Evolutionary conservation across 768 basidiomycete species (phyloP), one percentile per base, ranked within the genome.

Genomic region (Tricholoma terreum): DNA sequence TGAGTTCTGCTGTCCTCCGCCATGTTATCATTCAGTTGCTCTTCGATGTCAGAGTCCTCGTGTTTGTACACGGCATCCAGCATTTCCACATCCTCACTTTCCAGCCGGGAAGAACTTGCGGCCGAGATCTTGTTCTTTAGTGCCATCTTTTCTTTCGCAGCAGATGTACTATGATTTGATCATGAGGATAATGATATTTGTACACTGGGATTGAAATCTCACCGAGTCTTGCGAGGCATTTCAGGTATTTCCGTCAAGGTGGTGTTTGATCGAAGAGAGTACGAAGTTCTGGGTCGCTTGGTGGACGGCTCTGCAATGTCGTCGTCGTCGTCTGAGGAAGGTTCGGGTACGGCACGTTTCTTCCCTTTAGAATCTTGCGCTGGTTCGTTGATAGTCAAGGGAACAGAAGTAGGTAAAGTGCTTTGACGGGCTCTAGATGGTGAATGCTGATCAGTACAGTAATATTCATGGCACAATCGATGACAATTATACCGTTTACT

Each of bases 261-360:
- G 38, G 76, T 76, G 67, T 68, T 77, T 50, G 89, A 89, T 74
- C 88, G 84, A 62, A 90, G 80, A 54, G 85, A 84, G 71, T 89
- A 90, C 59, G 81, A 76, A 52, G 80, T 84, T 74, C 79, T 82
- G 50, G 77, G 77, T 63, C 85, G 89, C 73, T 91, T 90, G 56
- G 77, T 77, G 53, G 85, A 78, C 27, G 82, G 76, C 58, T 77
- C 75, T 63, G 77, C 71, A 50, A 67, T 67, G 22, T 78, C 75
- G 70, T 91, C 89, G 70, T 91, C 89, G 69, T 88, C 85, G 72
- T 89, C 88, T 43, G 84, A 84, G 62, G 73, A 73, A 33, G 77
- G 72, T 74, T 92, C 89, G 49, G 88, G 87, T 31, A 80, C 83
- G 36, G 92, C 93, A 65, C 92, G 89, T 77, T 95, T 96, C 85